Conservation (phyloP, 2,329 filamentous ascomycete genomes). For the Penicillium sp. region DNA sequence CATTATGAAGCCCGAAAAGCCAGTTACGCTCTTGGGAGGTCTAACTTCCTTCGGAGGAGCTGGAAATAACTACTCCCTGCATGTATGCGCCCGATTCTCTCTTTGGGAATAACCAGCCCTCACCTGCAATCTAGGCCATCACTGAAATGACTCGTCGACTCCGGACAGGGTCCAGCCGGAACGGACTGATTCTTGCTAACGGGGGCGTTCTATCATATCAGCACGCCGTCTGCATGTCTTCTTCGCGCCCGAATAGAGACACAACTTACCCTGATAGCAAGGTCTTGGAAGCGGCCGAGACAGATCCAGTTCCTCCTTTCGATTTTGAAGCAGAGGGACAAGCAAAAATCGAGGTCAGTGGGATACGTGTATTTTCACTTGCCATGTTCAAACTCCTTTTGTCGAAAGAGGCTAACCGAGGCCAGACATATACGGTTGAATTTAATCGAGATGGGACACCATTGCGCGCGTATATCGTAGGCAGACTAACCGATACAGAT, state of each 20-base stretch:
- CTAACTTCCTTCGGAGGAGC: constrained; percentile 68
- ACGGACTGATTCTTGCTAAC: constrained; percentile 63
- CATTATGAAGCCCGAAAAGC: constrained; percentile 47
- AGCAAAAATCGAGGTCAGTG: constrained; percentile 54
- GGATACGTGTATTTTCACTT: neutral
- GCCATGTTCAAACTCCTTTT: neutral
- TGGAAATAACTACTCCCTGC: constrained; percentile 70
- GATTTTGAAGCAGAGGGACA: constrained; percentile 51
- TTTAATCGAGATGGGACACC: constrained; percentile 54
- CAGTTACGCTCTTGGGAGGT: constrained; percentile 63
- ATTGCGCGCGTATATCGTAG: constrained; percentile 51
- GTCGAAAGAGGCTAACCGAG: neutral
- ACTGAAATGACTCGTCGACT: constrained; percentile 58
- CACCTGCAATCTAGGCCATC: constrained; percentile 41
- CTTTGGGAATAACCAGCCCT: neutral
- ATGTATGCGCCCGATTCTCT: constrained; percentile 43
- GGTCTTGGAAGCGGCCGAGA: constrained; percentile 46
- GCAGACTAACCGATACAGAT: constrained; percentile 48
- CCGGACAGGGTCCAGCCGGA: constrained; percentile 46
- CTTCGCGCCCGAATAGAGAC: constrained; percentile 39
- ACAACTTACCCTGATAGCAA: constrained; percentile 50
- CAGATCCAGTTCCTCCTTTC: constrained; percentile 43
- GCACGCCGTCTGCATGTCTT: constrained; percentile 60
- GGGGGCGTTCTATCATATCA: constrained; percentile 66
- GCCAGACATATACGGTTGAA: constrained; percentile 61